Conservation (phyloP, 169 alveolate genomes). For the Cytauxzoon felis region DNA sequence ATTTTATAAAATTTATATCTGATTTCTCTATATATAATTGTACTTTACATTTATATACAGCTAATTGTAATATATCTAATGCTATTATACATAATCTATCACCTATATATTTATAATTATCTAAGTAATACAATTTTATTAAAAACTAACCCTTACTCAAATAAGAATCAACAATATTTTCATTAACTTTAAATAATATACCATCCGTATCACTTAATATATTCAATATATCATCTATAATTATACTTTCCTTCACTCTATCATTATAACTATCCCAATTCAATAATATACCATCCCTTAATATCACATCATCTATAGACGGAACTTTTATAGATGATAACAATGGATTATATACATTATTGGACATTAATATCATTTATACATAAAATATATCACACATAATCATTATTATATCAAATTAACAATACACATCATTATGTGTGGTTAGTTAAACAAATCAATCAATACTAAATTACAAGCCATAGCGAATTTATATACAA, state of each 20-base stretch:
- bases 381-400: too few species aligned
- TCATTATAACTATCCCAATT: constrained; percentile 26
- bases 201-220: constrained; percentile 40
- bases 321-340: too few species aligned
- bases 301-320: too few species aligned
- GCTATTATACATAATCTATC: constrained; percentile 29
- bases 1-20: constrained; percentile 25
- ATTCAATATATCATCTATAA: constrained; percentile 31
- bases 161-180: not conserved
- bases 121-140: not conserved
- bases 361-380: too few species aligned
- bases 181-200: constrained; percentile 6
- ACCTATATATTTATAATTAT: constrained; percentile 17
- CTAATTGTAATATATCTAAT: constrained; percentile 34
- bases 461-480: too few species aligned
- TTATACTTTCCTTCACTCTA: constrained; percentile 31
- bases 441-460: too few species aligned
- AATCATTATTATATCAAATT: too few species aligned
- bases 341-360: too few species aligned
- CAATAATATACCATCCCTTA: too few species aligned
- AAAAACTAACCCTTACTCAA: constrained; percentile 4
- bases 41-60: constrained; percentile 26
- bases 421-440: too few species aligned
- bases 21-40: constrained; percentile 22
- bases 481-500: too few species aligned